A percentile compares a stretch with the other conserved stretches of the same genome.
Conservation (phyloP, 345 rosid genomes). For the Salix dunnii region DNA sequence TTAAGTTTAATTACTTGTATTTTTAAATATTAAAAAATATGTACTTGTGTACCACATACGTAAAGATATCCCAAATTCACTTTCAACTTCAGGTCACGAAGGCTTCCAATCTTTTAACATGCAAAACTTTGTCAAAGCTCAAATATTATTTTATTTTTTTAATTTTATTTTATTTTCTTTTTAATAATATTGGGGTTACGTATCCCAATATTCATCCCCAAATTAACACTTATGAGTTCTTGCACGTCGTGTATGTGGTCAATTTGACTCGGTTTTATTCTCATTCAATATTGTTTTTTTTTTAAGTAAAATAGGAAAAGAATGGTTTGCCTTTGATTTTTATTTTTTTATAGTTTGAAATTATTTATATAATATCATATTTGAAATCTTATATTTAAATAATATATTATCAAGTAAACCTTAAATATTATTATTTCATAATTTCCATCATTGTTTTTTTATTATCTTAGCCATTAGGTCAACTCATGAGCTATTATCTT, state of each 20-base stretch:
- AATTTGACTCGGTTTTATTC: neutral
- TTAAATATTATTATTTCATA: too few relatives aligned
- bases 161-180: too few relatives aligned
- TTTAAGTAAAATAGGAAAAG: neutral
- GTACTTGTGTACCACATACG: neutral
- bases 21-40: too few relatives aligned
- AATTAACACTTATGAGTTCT: too few relatives aligned
- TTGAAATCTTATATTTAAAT: neutral
- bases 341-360: neutral
- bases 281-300: neutral
- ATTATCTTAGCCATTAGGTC: too few relatives aligned
- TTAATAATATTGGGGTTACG: too few relatives aligned
- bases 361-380: neutral
- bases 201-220: too few relatives aligned
- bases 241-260: neutral
- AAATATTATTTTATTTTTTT: neutral
- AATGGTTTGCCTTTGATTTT: neutral
- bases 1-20: too few relatives aligned
- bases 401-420: neutral
- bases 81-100: neutral
- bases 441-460: too few relatives aligned
- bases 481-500: too few relatives aligned
- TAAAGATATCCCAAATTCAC: neutral
- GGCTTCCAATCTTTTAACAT: neutral
- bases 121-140: neutral